Evolutionary conservation across 2,329 filamentous ascomycete species (phyloP).

Genomic region (Pleoardoris graminearum): DNA sequence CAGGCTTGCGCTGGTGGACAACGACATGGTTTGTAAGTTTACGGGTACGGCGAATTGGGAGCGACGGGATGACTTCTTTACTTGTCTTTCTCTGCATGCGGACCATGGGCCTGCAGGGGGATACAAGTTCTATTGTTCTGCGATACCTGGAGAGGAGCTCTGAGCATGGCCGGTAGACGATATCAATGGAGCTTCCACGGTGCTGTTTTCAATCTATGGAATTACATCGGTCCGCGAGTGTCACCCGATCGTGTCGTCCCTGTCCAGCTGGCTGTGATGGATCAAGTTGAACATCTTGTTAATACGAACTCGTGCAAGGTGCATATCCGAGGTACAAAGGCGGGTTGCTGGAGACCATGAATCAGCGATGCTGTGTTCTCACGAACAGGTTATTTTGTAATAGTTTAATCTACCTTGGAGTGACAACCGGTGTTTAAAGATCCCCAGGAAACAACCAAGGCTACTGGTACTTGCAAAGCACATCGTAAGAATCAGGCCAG

Average conservation of each 20-base stretch:
- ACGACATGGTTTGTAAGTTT: slow-evolving; percentile 37
- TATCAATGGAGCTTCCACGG: slow-evolving; percentile 38
- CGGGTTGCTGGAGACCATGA: no score
- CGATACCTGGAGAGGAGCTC: slow-evolving; percentile 29
- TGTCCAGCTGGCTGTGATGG: not conserved
- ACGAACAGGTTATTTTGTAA: no score
- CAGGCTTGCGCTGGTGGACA: slow-evolving; percentile 30
- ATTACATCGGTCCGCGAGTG: not conserved
- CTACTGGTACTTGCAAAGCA: no score
- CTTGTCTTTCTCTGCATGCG: slow-evolving; percentile 44
- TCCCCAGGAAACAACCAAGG: no score
- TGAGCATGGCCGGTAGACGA: slow-evolving; percentile 35
- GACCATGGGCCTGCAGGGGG: slow-evolving; percentile 30
- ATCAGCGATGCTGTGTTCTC: no score
- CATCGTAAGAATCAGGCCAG: not conserved
- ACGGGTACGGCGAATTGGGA: slow-evolving; percentile 43
- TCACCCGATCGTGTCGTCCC: not conserved
- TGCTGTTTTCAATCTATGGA: slow-evolving; percentile 13
- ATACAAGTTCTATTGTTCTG: slow-evolving; percentile 24
- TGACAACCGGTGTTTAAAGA: no score
- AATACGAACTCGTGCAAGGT: no score
- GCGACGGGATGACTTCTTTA: slow-evolving; percentile 38
- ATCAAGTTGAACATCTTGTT: not conserved
- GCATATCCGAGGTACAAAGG: no score
- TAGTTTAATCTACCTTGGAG: no score